Evolutionary conservation across 1,139 yeast genomes (phyloP).

Genomic region (Sugiyamaella xylanicola): DNA sequence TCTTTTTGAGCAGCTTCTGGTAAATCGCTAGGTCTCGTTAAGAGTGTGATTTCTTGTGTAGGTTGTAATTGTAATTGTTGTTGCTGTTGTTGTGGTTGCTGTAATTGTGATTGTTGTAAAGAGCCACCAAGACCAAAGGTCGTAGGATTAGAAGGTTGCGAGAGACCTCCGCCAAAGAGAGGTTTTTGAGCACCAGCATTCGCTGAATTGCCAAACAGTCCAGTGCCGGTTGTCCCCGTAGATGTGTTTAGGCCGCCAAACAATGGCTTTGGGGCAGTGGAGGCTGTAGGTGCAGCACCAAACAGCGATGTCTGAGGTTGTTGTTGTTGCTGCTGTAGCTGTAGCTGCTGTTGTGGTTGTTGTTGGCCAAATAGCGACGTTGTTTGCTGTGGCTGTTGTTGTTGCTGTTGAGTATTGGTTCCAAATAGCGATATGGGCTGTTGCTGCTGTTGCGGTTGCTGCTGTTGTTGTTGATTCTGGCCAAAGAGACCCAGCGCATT

Average conservation of each 20-base stretch:
- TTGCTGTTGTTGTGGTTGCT: conserved; percentile 23
- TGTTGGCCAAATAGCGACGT: conserved; percentile 3
- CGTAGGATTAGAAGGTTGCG: conserved; percentile 26
- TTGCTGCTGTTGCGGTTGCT: conserved; percentile 13
- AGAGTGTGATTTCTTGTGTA: conserved; percentile 51
- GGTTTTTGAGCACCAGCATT: conserved; percentile 30
- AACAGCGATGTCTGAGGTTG: conserved; percentile 8
- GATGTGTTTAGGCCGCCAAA: conserved; percentile 22
- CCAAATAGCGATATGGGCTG: conserved; percentile 12
- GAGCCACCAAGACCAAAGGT: conserved; percentile 26
- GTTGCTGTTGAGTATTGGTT: not conserved
- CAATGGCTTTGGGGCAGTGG: conserved; percentile 7
- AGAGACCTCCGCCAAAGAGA: conserved; percentile 33
- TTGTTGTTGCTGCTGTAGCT: conserved; percentile 10
- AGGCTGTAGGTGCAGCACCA: conserved; percentile 13
- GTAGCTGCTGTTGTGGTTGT: conserved; percentile 4
- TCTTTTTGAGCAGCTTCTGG: conserved; percentile 76
- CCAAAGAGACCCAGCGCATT: conserved; percentile 8
- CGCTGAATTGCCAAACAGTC: conserved; percentile 30
- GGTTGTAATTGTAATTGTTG: conserved; percentile 44
- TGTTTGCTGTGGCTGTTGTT: conserved; percentile 4
- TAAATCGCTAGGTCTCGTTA: conserved; percentile 85
- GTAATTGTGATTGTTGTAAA: conserved; percentile 4
- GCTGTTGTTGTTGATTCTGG: conserved; percentile 11
- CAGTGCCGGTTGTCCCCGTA: conserved; percentile 20